Base-by-base conservation (phyloP, 306 rosid genomes). In the Casuarina cunninghamiana region DNA sequence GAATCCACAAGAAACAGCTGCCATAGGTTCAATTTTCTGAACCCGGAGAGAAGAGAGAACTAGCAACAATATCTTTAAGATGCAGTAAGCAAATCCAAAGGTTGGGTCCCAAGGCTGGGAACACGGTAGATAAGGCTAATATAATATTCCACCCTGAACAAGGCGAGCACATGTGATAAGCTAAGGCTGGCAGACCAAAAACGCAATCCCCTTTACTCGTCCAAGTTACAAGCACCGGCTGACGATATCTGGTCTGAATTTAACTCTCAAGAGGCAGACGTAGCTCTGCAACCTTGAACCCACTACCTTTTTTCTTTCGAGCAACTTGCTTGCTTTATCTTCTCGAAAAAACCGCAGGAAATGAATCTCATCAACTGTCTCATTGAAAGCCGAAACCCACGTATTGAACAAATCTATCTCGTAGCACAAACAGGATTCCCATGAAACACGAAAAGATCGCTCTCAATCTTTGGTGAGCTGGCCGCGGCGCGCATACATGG, bases 401-500 rank as follows among this genome's bases (percentile, higher is more conserved):
- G 50, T 6, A 74, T 26, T 26, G 32, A 26, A 26, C 32, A 26
- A 26, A 26, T 26, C 32, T 1, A 26, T 26, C 32, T 26, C 32
- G 32, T 26, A 26, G 32, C 32, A 26, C 32, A 26, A 26, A 26
- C 32, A 26, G 32, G 32, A 26, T 26, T 26, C 32, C 32, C 32
- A 26, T 26, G 32, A 26, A 26, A 26, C 32, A 26, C 32, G 32
- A 50, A 70, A 69, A 41, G n/a, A 38, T 48, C 43, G 41, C 7
- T 55, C 54, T 62, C 86, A 75, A 70, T 83, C 38, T 78, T 60
- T 5, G 39, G 79, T 78, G 80, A 78, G 78, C 70, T 76, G 83
- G 69, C 62, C 78, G 71, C 81, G 21, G 35, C 9, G 37, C 21
- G 32, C 38, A 58, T 21, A 55, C 75, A 21, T 32, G 51, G 42